A percentile compares a stretch with the other conserved stretches of the same genome.
Evolutionary conservation across 225 moss, liverwort and hornwort genomes (phyloP).

Genomic region (Lunularia cruciata): DNA sequence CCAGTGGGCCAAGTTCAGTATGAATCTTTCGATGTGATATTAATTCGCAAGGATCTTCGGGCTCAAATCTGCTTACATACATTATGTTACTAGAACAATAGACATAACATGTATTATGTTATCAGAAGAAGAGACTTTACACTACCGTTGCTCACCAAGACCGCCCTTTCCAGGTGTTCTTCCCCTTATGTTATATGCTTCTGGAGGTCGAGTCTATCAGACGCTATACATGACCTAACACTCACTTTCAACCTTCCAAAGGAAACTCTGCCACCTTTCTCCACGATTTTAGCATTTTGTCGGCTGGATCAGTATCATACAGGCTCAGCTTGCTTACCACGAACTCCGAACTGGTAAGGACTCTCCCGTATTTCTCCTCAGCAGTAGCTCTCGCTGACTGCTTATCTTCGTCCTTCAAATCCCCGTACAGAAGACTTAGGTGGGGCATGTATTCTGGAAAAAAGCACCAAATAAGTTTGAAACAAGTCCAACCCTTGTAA

Average conservation of each 20-base stretch:
- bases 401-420: constrained; percentile 66
- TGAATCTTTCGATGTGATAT: no score
- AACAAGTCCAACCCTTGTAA: no score
- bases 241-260: constrained; percentile 24
- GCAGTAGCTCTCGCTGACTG: constrained; percentile 53
- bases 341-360: constrained; percentile 56
- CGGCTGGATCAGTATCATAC: constrained; percentile 61
- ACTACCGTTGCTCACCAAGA: no score
- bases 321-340: constrained; percentile 56
- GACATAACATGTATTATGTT: no score
- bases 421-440: constrained; percentile 74
- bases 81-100: no score
- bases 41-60: no score
- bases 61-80: no score
- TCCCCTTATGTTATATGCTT: no score
- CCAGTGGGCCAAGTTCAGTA: no score
- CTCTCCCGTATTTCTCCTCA: constrained; percentile 59
- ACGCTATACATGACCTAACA: background rate
- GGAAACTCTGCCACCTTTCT: constrained; percentile 63
- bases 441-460: constrained; percentile 79
- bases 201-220: no score
- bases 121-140: no score
- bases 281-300: constrained; percentile 66
- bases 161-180: no score
- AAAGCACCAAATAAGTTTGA: background rate